These are phyloP conservation scores for Triticum dicoccoides DNA, from an alignment of 176 grass and related monocot species.

Conservation along the genomic window DNA sequence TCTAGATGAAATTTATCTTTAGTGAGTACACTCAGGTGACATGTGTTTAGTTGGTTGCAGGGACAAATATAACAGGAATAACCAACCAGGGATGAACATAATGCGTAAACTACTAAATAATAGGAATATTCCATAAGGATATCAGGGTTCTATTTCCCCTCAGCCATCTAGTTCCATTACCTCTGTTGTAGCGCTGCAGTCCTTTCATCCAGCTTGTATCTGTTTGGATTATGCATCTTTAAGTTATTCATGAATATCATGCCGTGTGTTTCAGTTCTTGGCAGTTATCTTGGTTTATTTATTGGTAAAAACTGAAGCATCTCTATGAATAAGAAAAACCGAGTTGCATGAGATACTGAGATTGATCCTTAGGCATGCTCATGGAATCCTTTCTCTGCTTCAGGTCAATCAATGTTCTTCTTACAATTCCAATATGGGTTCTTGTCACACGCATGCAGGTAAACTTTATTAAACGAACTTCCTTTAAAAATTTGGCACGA, in stretches of 20 bases:
- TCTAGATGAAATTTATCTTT: background rate
- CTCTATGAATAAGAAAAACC: background rate
- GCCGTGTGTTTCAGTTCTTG: background rate
- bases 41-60: background rate
- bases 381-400: slow-evolving; percentile 25
- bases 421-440: slow-evolving; percentile 97
- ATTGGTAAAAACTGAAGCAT: background rate
- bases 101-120: background rate
- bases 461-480: slow-evolving; percentile 7
- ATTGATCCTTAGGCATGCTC: slow-evolving; percentile 28
- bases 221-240: slow-evolving; percentile 5
- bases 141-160: background rate
- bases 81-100: background rate
- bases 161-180: background rate
- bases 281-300: slow-evolving; percentile 8
- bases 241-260: background rate
- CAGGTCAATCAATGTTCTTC: slow-evolving; percentile 93
- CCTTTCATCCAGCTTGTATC: background rate
- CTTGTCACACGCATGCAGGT: slow-evolving; percentile 99
- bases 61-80: background rate
- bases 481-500: background rate
- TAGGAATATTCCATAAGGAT: slow-evolving; percentile 1
- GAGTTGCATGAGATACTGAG: background rate
- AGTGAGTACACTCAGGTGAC: background rate
- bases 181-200: background rate